Base-by-base conservation (phyloP, 768 basidiomycete species). In the Pulveroboletus sp. region DNA sequence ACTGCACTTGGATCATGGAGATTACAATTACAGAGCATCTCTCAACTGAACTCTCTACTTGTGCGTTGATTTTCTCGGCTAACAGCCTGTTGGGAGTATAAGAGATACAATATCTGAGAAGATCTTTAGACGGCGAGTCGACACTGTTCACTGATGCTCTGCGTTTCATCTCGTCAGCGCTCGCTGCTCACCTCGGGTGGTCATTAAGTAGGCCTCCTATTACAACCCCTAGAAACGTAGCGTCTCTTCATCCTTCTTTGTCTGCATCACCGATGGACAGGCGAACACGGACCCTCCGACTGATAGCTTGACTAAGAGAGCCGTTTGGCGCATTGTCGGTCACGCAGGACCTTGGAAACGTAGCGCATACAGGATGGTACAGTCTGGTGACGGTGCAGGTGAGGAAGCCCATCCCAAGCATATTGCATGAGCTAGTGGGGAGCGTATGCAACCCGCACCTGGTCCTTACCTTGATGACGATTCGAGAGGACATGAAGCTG, bases 61-160 rank as follows among this genome's bases (percentile, higher is more conserved):
- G 0, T 60, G 58, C 58, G 47, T 60, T 8, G 45, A 55, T 24
- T 41, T 48, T 13, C 51, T 59, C 1, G 35, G 49, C 15, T 30
- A 39, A 5, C 48, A 33, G 10, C 45, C 39, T 5, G 31, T 45
- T 2, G 46, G 39, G 35, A 13, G 15, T 21, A 14, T 7, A 1
- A 3, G 8, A 13, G 45, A 21, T 10, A 13, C 3, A 5, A 1
- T 11, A 5, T 3, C 7, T 4, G 47, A 41, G 7, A 30, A 33
- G 21, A 17, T 46, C 40, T 3, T 13, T 4, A 11, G 14, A 8
- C 9, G 10, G 35, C 11, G 39, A 27, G 10, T 3, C 11, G 10
- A 2, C 24, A 2, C 13, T 21, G 4, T 24, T 21, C 14, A 14
- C 17, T 4, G 11, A 15, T 7, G 1, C 10, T 9, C 24, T 38